A percentile compares a stretch with the other conserved stretches of the same genome.
phyloP scores from a whole-genome alignment of 352 stramenopile genomes.

The Phytophthora pseudosyringae region DNA sequence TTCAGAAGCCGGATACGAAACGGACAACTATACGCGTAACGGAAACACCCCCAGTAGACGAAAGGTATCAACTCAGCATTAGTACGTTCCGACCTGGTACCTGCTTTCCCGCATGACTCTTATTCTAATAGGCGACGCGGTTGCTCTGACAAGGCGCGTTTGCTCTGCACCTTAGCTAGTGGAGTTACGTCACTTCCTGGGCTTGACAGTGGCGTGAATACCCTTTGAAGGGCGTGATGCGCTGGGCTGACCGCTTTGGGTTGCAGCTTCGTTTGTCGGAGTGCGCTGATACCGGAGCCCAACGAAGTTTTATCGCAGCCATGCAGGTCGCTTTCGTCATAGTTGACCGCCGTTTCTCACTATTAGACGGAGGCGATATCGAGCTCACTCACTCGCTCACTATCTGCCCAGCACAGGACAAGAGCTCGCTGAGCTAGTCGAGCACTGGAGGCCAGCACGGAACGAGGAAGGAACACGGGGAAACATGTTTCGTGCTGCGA shows the following conservation, averaged over 20 bases:
- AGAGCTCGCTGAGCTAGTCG: not conserved
- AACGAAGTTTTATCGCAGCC: not conserved
- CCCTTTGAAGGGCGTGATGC: constrained; percentile 1
- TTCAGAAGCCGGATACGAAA: not conserved
- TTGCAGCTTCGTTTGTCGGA: not conserved
- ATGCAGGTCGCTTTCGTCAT: constrained; percentile 10
- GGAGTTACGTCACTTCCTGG: constrained; percentile 11
- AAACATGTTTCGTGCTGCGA: constrained; percentile 24
- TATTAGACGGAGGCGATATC: not conserved
- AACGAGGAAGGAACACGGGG: constrained; percentile 4
- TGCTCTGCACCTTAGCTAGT: not conserved
- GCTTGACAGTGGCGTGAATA: constrained; percentile 12
- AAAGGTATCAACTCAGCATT: constrained; percentile 3
- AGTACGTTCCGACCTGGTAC: constrained; percentile 19
- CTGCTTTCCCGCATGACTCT: constrained; percentile 9
- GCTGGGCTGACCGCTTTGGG: not conserved
- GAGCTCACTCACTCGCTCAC: not conserved
- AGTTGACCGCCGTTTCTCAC: constrained; percentile 9
- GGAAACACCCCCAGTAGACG: constrained; percentile 5
- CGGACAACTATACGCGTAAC: constrained; percentile 10
- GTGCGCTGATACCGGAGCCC: not conserved
- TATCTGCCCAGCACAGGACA: not conserved
- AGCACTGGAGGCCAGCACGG: not conserved
- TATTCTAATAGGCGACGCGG: constrained; percentile 13
- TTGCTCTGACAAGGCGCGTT: too few relatives aligned